Evolutionary conservation across 2,329 filamentous ascomycete species (phyloP).

Genomic region (Claviceps humidiphila): DNA sequence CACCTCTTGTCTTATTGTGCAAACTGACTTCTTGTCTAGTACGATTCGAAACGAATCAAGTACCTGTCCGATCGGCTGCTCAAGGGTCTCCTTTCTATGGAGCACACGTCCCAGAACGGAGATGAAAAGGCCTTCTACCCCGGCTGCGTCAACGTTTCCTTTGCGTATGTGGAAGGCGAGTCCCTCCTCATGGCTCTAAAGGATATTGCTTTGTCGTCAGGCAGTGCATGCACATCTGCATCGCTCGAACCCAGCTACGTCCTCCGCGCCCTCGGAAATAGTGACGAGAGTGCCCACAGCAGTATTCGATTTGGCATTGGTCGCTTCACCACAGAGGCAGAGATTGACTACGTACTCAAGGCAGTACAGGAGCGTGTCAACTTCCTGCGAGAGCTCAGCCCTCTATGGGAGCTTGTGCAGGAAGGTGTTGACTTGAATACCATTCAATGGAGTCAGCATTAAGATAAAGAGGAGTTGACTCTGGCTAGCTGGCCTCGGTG

Average conservation of each 20-base stretch:
- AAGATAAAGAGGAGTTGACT: conserved; percentile 14
- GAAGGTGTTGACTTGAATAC: conserved; percentile 91
- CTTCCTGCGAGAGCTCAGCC: conserved; percentile 88
- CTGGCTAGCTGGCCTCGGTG: background rate
- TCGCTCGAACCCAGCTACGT: conserved; percentile 96
- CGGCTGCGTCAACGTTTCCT: conserved; percentile 95
- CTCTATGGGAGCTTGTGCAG: conserved; percentile 94
- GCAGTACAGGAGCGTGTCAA: conserved; percentile 82
- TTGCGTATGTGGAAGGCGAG: conserved; percentile 96
- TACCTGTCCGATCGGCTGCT: conserved; percentile 71
- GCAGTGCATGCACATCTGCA: conserved; percentile 92
- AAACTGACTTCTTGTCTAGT: conserved; percentile 42
- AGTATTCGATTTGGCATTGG: conserved; percentile 97
- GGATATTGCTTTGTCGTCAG: conserved; percentile 92
- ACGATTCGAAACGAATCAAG: conserved; percentile 78
- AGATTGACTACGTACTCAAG: conserved; percentile 96
- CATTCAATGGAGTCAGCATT: conserved; percentile 98
- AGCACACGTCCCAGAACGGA: conserved; percentile 87
- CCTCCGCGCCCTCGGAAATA: conserved; percentile 83
- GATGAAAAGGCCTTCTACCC: conserved; percentile 76
- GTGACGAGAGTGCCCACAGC: conserved; percentile 93
- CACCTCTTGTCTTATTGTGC: background rate
- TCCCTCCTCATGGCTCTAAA: conserved; percentile 97
- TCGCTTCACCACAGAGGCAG: conserved; percentile 84
- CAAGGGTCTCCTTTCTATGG: conserved; percentile 71